Evolutionary conservation across 2,329 filamentous ascomycete species (phyloP), one percentile per base, ranked within the genome.

Genomic region (Ceratocystis papillata): DNA sequence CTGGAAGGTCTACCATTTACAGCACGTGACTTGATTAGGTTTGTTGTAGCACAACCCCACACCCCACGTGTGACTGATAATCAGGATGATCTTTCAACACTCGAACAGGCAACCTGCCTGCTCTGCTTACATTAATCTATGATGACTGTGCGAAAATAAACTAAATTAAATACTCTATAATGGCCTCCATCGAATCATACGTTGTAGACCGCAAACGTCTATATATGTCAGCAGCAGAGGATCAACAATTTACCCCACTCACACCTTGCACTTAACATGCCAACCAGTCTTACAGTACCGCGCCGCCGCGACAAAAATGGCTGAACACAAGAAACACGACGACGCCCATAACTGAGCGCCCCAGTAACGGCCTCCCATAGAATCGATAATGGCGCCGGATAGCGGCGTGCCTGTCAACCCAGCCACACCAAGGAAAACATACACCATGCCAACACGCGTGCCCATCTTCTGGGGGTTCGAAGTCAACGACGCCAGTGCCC

Each of bases 291-390:
- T 69, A 71, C 72, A 41, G 72, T 73, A 59, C 71, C 70, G 62
- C 75, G 74, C 64, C 3, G 72, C 73, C n/a, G 68, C 67, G 25
- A 78, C 68, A 46, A 72, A 70, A 17, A 73, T 33, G 4, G 75
- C 72, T 15, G 73, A 76, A 37, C 72, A 65, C 37, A 76, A 68
- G 66, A 78, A 74, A 8, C 79, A 75, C 6, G 71, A 70, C 1
- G 78, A 79, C 1, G 75, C 78, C 79, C 79, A 81, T 46, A 80
- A 69, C 71, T 81, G 79, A 1, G 79, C 78, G 70, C 75, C 76
- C 15, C 76, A 65, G 68, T 77, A 80, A 15, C 71, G 68, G 0
- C 78, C 78, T 1, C 73, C 72, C 7, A 74, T 73, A 62, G 67
- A 69, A 64, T 79, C 77, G 61, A 80, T 77, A 67, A 80, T 78